phyloP scores from a whole-genome alignment of 148 eudicot species.

The Silene conica region DNA sequence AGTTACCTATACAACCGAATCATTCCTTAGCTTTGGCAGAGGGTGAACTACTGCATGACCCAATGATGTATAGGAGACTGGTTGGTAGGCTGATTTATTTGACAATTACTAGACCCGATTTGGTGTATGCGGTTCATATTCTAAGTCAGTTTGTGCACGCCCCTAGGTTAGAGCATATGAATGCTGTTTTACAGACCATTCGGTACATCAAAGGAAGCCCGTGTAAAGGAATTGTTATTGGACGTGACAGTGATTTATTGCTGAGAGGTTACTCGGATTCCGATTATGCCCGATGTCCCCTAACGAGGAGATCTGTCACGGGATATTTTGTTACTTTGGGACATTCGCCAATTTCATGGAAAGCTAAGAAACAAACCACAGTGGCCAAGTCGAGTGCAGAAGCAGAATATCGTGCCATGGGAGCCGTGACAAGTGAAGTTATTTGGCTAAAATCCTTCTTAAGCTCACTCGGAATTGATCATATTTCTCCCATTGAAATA shows the following conservation, averaged over 20 bases:
- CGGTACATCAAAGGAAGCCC: not conserved
- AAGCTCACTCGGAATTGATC: not conserved
- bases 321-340: no score
- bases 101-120: no score
- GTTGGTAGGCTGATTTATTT: not conserved
- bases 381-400: no score
- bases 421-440: no score
- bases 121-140: no score
- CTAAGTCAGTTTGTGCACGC: no score
- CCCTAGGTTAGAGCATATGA: no score
- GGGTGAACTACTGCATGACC: not conserved
- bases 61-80: not conserved
- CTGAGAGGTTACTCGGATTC: not conserved
- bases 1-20: not conserved
- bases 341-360: no score
- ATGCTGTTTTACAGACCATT: not conserved
- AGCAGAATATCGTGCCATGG: no score
- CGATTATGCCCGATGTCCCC: not conserved
- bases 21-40: not conserved
- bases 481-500: not conserved
- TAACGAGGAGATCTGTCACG: not conserved
- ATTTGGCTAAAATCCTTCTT: no score
- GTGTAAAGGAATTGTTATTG: not conserved
- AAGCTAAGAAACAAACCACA: no score
- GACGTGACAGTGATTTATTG: not conserved